Base-by-base conservation (phyloP, 331 rosid species). In the Quercus lobata region DNA sequence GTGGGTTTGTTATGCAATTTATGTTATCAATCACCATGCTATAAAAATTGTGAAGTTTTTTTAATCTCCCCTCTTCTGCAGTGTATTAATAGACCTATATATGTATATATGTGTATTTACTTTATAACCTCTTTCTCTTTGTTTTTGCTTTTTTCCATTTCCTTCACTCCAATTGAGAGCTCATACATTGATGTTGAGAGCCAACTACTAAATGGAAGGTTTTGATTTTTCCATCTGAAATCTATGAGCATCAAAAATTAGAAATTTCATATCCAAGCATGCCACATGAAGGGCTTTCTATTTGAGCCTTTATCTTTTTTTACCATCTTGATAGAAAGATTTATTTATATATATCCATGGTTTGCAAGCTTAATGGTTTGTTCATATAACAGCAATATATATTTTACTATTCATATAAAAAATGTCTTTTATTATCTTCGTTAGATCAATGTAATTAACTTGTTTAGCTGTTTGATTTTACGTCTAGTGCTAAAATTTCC, bases 281-380 rank as follows among this genome's bases (percentile, higher is more conserved):
- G 69, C 37, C n/a, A 27, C 69, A 27, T 11, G 30, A 25, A 27
- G 41, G 10, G 35, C 15, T 62, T 32, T 1, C 25, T 29, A 62
- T 62, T 24, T 10, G 37, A 34, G 16, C 15, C 69, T 62, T 62
- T 27, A 62, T 62, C 37, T 15, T 27, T 17, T 44, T 80, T 77
- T 54, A 21, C 56, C 30, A 29, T 78, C 65, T 80, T 78, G 71
- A 57, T 57, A 18, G 55, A 52, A 79, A 11, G 62, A 54, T 57
- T 79, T 60, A 46, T 81, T 66, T 41, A 41, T 41, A 41, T 63
- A 30, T 34, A 1, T 9, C 25, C 65, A 7, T 58, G 65, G 30
- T 58, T 8, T 58, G 22, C 15, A n/a, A 58, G 29, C 65, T 6
- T 32, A 24, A n/a, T 57, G 34, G 69, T 61, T 61, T 61, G 29